Base-by-base conservation (phyloP, 2,329 filamentous ascomycete species). In the Epichloe amarillans region DNA sequence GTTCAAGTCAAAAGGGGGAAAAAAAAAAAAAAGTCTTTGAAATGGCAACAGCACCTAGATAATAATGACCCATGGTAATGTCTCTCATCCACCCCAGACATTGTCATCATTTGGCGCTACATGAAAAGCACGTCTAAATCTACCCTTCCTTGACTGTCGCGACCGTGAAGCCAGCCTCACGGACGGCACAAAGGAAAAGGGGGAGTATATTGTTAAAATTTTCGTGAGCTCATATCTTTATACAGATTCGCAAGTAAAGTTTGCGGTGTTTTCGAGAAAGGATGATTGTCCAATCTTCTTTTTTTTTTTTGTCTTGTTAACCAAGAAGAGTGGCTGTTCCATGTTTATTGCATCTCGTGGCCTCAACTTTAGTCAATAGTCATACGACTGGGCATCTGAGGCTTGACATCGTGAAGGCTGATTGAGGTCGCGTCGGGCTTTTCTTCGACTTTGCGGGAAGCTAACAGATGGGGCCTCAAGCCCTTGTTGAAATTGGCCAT, bases 401-500 rank as follows among this genome's bases (percentile, higher is more conserved):
- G 70, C 67, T 81, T 80, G 58, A 80, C 73, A 52, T 81, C 77
- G 57, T 74, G 67, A 57, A 77, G 62, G 61, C 69, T 73, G 62
- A 80, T 77, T 42, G 77, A 78, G 62, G 77, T 75, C 35, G 68
- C 65, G 52, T 79, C 76, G 30, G 73, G 70, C 67, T 78, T 79
- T 64, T 81, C 77, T 46, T 75, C 70, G 42, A 72, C 66, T 46
- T 67, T 65, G 47, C 64, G 65, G 40, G 62, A 72, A 62, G 75
- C 77, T 59, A 82, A 76, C 52, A 98, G 79, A 64, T 97, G 90
- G 10, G 82, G 83, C 72, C 94, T 96, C 53, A 98, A 74, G 8
- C 93, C 93, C 57, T 84, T 83, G 67, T 84, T 80, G 70, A 97
- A 98, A 71, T 97, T 97, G 66, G 77, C 72, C 68, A 88, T 90